Evolutionary conservation across 495 filamentous ascomycete genomes (phyloP).

Genomic region (Tuber magnatum): DNA sequence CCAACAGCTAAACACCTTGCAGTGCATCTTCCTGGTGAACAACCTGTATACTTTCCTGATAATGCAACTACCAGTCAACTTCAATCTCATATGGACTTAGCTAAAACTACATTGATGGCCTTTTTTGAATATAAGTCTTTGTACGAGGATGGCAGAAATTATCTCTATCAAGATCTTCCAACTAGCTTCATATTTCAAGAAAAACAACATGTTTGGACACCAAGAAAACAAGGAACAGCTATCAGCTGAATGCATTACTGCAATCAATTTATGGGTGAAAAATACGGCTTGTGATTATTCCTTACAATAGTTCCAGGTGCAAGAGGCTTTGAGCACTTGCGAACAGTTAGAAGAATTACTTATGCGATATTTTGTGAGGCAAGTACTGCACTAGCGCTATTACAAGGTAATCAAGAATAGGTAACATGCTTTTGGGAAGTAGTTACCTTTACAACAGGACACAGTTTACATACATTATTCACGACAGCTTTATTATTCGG

Average conservation of each 20-base stretch:
- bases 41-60: no score
- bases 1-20: no score
- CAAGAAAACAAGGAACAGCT: background rate
- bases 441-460: background rate
- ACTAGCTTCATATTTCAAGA: background rate
- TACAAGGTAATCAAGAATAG: background rate
- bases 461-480: background rate
- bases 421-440: background rate
- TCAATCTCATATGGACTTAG: background rate
- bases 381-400: background rate
- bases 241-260: background rate
- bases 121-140: no score
- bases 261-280: background rate
- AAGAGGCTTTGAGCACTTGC: background rate
- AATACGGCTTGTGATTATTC: background rate
- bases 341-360: background rate
- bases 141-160: background rate
- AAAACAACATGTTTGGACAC: background rate
- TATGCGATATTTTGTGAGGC: background rate
- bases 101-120: background rate
- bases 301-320: background rate
- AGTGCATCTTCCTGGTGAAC: no score
- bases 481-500: background rate
- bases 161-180: background rate
- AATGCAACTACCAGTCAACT: background rate